phyloP scores from a whole-genome alignment of 2,329 filamentous ascomycete genomes.

The Diaporthe nobilis region DNA sequence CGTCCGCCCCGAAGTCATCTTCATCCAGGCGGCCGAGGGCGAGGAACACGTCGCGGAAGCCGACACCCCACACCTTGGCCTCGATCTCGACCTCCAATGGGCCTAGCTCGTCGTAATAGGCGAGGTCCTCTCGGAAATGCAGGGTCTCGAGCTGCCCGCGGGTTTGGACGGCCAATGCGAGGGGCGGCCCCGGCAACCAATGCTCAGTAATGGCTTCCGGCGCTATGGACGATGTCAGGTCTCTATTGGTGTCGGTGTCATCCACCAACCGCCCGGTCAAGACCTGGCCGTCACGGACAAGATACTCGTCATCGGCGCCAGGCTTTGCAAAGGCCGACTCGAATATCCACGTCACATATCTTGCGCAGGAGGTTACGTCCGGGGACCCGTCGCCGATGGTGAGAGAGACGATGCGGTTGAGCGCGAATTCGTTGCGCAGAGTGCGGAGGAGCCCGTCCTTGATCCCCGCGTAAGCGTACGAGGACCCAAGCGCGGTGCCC shows the following conservation, averaged over 20 bases:
- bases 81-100: conserved; percentile 51
- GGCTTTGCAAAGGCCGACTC: not conserved
- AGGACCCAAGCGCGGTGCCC: not conserved
- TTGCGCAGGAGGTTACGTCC: not conserved
- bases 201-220: not conserved
- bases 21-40: conserved; percentile 50
- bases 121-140: conserved; percentile 45
- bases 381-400: conserved; percentile 46
- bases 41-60: conserved; percentile 53
- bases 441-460: conserved; percentile 10
- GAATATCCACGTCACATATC: not conserved
- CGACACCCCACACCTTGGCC: conserved; percentile 50
- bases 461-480: not conserved
- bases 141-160: conserved; percentile 43
- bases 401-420: conserved; percentile 17
- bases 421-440: not conserved
- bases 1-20: conserved; percentile 51
- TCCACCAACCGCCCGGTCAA: not conserved
- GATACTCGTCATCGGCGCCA: not conserved
- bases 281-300: not conserved
- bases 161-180: not conserved
- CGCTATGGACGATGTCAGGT: not conserved
- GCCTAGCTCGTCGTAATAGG: conserved; percentile 49
- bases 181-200: not conserved
- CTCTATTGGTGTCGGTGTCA: not conserved